Evolutionary conservation across 1,284 basidiomycete species (phyloP).

Genomic region (Sphagnurus paluster): DNA sequence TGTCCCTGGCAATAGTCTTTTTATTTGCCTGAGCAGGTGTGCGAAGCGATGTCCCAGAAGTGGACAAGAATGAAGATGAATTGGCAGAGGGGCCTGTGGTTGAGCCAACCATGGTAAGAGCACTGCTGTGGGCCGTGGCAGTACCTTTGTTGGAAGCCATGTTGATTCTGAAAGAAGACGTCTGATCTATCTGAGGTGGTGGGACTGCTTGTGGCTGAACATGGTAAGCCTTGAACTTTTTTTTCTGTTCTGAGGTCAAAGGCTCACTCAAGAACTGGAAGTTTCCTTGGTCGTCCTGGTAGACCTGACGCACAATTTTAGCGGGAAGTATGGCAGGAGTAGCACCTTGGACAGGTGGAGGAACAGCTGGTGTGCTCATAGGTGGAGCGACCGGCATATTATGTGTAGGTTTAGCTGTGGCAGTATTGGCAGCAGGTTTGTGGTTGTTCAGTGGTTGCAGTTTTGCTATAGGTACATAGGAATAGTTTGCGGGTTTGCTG

Average conservation of each 20-base stretch:
- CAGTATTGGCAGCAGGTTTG: background rate
- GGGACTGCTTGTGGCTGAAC: constrained; percentile 7
- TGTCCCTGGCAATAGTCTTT: constrained; percentile 36
- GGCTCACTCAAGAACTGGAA: background rate
- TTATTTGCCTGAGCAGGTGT: constrained; percentile 35
- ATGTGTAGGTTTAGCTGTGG: background rate
- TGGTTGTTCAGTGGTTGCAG: background rate
- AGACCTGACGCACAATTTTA: background rate
- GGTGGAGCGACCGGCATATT: background rate
- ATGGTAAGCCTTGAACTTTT: constrained; percentile 10
- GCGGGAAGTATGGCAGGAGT: no score
- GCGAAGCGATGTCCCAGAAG: constrained; percentile 11
- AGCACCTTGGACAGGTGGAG: background rate
- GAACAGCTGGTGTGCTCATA: background rate
- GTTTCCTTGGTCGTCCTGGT: background rate
- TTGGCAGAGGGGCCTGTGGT: background rate
- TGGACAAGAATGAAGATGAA: background rate
- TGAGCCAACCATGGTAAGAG: background rate
- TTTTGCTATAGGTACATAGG: background rate
- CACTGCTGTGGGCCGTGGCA: background rate
- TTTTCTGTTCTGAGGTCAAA: background rate
- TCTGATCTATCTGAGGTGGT: no score
- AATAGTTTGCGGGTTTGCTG: background rate
- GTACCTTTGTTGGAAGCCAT: background rate
- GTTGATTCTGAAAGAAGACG: background rate